phyloP scores from a whole-genome alignment of 495 filamentous ascomycete genomes.

The Staphylotrichum tortipilum region DNA sequence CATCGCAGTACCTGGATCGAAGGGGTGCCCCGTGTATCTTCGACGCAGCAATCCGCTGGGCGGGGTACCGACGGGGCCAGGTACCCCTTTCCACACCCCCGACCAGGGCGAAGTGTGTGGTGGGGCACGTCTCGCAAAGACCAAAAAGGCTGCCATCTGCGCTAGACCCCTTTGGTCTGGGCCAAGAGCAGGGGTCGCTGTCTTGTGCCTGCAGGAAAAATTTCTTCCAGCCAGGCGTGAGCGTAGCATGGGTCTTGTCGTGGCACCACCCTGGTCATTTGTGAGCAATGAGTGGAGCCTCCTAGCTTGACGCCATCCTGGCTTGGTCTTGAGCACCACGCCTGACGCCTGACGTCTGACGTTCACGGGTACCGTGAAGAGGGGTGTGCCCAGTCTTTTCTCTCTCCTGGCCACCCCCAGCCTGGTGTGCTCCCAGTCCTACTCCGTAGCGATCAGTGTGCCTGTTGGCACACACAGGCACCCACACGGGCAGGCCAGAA shows the following conservation, averaged over 20 bases:
- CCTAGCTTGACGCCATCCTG: conserved; percentile 16
- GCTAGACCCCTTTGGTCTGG: conserved; percentile 23
- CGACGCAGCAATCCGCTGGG: conserved; percentile 3
- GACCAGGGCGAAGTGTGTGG: conserved; percentile 12
- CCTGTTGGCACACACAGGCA: too few species aligned
- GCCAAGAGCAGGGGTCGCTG: conserved; percentile 15
- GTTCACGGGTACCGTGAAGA: background rate
- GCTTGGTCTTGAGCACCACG: background rate
- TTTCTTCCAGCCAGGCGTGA: conserved; percentile 18
- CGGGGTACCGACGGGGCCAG: conserved; percentile 10
- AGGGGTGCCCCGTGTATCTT: conserved; percentile 13
- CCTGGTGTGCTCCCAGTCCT: background rate
- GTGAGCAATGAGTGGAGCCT: conserved; percentile 20
- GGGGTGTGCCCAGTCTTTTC: conserved; percentile 1
- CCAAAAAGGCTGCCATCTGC: conserved; percentile 25
- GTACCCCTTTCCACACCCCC: conserved; percentile 11
- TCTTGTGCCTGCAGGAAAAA: conserved; percentile 20
- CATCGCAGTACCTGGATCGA: conserved; percentile 14
- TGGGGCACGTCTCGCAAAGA: conserved; percentile 18
- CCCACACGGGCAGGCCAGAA: conserved; percentile 9
- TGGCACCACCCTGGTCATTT: conserved; percentile 29
- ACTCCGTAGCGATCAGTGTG: background rate
- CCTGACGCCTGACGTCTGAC: too few species aligned
- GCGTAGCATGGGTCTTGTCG: conserved; percentile 24
- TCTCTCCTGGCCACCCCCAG: too few species aligned